phyloP scores from a whole-genome alignment of 2,329 filamentous ascomycete species.

The Esteya vermicola region DNA sequence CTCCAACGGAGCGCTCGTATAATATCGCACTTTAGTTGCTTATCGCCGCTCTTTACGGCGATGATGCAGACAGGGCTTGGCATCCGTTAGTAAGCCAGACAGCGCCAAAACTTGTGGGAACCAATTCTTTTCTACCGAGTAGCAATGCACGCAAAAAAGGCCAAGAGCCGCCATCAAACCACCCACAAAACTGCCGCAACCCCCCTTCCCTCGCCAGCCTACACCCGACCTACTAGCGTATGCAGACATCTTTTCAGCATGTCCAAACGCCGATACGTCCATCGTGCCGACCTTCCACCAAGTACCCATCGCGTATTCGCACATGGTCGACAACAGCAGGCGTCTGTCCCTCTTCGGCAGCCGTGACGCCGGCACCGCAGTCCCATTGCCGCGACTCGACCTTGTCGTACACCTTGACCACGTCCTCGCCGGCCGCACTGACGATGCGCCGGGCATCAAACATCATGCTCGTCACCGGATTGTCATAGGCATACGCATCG shows the following conservation, averaged over 20 bases:
- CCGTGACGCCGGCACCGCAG: conserved; percentile 69
- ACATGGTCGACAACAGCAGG: conserved; percentile 69
- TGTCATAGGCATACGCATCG: conserved; percentile 91
- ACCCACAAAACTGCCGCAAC: no score
- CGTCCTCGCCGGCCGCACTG: conserved; percentile 76
- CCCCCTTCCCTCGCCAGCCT: no score
- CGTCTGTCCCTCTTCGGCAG: conserved; percentile 49
- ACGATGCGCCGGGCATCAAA: conserved; percentile 87
- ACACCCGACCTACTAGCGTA: no score
- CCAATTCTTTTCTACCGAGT: no score
- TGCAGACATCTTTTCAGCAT: conserved; percentile 28
- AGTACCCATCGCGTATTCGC: conserved; percentile 82
- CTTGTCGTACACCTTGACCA: conserved; percentile 98
- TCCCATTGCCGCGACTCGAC: conserved; percentile 93
- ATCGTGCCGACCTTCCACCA: conserved; percentile 79
- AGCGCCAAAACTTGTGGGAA: no score
- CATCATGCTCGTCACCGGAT: conserved; percentile 89
- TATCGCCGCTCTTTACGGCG: no score
- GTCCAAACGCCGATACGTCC: conserved; percentile 87
- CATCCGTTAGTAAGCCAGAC: no score
- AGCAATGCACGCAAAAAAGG: no score
- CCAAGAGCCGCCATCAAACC: no score
- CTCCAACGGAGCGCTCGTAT: no score
- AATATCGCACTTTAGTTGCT: no score
- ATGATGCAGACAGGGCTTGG: no score